Percentiles rank a stretch among this genome's conserved stretches.
Evolutionary conservation across 306 rosid genomes (phyloP).

Genomic region (Cucumis melo): DNA sequence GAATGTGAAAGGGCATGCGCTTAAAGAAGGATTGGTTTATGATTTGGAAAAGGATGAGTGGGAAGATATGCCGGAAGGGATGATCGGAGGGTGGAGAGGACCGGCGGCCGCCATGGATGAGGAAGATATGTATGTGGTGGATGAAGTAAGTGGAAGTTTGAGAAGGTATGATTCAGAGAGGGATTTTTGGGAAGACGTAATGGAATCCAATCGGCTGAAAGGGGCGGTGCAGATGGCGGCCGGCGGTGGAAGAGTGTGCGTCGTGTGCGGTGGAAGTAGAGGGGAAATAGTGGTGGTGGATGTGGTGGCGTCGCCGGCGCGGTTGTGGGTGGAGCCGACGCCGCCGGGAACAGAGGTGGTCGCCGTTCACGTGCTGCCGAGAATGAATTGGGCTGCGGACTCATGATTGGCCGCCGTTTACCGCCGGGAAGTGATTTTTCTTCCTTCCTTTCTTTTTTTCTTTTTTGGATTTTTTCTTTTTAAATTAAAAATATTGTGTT

Average conservation of each 20-base stretch:
- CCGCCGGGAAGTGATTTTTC: neutral
- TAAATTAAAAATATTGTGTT: too few species aligned
- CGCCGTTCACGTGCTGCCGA: constrained; percentile 53
- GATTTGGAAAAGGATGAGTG: constrained; percentile 38
- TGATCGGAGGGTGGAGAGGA: constrained; percentile 70
- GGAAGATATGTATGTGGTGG: constrained; percentile 53
- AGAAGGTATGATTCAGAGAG: constrained; percentile 22
- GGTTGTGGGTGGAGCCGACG: constrained; percentile 24
- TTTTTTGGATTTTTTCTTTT: neutral
- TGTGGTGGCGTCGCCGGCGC: constrained; percentile 18
- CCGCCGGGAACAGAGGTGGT: constrained; percentile 48
- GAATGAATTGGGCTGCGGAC: constrained; percentile 19
- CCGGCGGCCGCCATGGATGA: constrained; percentile 89
- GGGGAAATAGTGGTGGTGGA: constrained; percentile 48
- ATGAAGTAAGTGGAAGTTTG: constrained; percentile 37
- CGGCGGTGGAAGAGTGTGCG: constrained; percentile 40
- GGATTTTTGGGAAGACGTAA: constrained; percentile 47
- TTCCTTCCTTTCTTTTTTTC: neutral
- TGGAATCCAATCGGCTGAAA: constrained; percentile 23
- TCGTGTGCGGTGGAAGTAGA: constrained; percentile 20
- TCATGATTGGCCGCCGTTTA: neutral
- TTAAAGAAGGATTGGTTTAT: constrained; percentile 49
- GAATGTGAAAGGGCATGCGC: constrained; percentile 47
- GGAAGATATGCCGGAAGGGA: constrained; percentile 71
- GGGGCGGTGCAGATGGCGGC: constrained; percentile 65